Percentiles rank a stretch among this genome's conserved stretches.
Conservation (phyloP, 139 green algal species). For the Chlorella sp. region DNA sequence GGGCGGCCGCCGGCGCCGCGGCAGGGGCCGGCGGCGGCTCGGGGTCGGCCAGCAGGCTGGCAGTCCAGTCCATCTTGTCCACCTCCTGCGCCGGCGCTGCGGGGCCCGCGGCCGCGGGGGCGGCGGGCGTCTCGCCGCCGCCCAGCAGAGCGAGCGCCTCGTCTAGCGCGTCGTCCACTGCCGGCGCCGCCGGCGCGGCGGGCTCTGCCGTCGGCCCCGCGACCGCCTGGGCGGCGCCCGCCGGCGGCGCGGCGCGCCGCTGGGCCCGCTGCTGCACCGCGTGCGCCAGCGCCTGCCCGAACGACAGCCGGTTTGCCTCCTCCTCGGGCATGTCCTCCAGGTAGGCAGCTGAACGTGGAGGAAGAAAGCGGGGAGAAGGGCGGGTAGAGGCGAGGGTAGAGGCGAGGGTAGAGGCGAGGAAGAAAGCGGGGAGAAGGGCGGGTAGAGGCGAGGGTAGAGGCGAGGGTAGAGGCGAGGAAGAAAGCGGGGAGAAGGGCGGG, state of each 20-base stretch:
- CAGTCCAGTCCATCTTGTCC: too few relatives aligned
- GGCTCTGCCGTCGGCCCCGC: not conserved
- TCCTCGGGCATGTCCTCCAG: constrained; percentile 47
- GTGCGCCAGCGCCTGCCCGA: constrained; percentile 25
- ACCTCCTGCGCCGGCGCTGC: too few relatives aligned
- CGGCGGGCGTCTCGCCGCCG: not conserved
- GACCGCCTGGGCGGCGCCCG: not conserved
- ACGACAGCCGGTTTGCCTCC: constrained; percentile 25
- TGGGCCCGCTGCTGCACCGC: constrained; percentile 24
- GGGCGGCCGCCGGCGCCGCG: not conserved
- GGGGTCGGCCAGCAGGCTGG: too few relatives aligned
- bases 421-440: too few relatives aligned
- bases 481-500: too few relatives aligned
- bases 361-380: too few relatives aligned
- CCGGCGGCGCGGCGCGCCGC: constrained; percentile 1
- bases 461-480: too few relatives aligned
- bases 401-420: too few relatives aligned
- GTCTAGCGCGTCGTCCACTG: not conserved
- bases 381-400: too few relatives aligned
- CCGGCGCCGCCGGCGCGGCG: not conserved
- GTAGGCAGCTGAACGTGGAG: too few relatives aligned
- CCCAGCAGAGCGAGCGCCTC: constrained; percentile 4
- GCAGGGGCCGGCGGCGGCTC: not conserved
- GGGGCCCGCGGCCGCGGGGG: not conserved
- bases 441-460: too few relatives aligned